Evolutionary conservation across 2,329 filamentous ascomycete genomes (phyloP), one percentile per base, ranked within the genome.

Genomic region (Cladosporium sp.): DNA sequence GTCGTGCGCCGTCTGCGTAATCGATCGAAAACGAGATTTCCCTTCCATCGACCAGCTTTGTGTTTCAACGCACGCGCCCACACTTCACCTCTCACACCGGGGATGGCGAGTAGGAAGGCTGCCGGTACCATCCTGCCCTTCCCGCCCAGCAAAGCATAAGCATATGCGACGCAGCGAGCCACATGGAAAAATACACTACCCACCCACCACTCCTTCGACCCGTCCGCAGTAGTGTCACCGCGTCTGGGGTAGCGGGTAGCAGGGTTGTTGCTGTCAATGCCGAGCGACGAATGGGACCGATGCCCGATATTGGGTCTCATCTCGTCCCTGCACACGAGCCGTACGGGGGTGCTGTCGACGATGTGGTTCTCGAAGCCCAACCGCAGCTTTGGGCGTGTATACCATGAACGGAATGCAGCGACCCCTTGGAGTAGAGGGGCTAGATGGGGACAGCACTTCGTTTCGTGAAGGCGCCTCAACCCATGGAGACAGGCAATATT

Each of bases 21-120:
- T 48, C n/a, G 37, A 41, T 22, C 17, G 37, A 48, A 40, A 41
- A 32, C 36, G 37, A 48, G 32, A 34, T 19, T 48, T 32, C n/a
- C n/a, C 24, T 40, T 40, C 44, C 36, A 48, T 30, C 44, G 40
- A 40, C 24, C 44, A 48, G 44, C 36, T n/a, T 27, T 27, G 22
- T 37, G 44, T 48, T 48, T 48, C 44, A 48, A 41, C 42, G 44
- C 44, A 48, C 44, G 44, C 27, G 40, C 44, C 44, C 24, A 36
- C 36, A 22, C 32, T 11, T 22, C 15, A 22, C 32, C 24, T 22
- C 27, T 17, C 7, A 7, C 32, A n/a, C 7, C 13, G 7, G 17
- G 24, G 15, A 32, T 22, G 38, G 19, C 44, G 44, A 41, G 37
- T 48, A 48, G 44, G 44, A 48, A 48, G 36, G 24, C 36, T 40